Evolutionary conservation across 75 land plant genomes (phyloP).

Genomic region (Cunninghamia lanceolata): DNA sequence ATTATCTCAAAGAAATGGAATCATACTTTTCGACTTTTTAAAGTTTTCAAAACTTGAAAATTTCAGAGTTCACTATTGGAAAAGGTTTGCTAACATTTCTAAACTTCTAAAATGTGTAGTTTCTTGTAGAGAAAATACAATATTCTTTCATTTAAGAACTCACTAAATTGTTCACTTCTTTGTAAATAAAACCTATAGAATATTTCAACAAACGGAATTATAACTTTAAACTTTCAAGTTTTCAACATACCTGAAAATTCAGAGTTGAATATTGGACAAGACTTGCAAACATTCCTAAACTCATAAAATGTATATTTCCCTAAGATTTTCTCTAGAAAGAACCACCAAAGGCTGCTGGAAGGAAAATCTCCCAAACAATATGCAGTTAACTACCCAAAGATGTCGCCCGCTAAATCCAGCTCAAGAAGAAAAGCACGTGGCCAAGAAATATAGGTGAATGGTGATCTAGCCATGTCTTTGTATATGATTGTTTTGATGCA

Average conservation of each 20-base stretch:
- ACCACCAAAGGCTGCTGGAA: not conserved
- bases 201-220: not conserved
- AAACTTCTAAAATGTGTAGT: not conserved
- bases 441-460: not conserved
- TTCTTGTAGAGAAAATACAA: not conserved
- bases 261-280: not conserved
- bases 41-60: not conserved
- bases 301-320: not conserved
- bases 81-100: not conserved
- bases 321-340: not conserved
- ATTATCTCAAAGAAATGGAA: not conserved
- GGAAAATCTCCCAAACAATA: not conserved
- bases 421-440: not conserved
- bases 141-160: not conserved
- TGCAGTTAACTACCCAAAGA: not conserved
- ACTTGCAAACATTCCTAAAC: not conserved
- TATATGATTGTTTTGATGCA: not conserved
- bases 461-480: not conserved
- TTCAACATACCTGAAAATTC: not conserved
- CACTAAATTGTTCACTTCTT: not conserved
- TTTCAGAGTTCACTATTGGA: not conserved
- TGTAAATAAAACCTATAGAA: not conserved
- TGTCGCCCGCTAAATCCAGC: not conserved
- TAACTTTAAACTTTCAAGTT: not conserved
- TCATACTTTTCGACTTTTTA: not conserved